These are phyloP conservation scores for Syncephalastrum racemosum DNA, from an alignment of 371 early-diverging fungal species.

Conservation along the genomic window DNA sequence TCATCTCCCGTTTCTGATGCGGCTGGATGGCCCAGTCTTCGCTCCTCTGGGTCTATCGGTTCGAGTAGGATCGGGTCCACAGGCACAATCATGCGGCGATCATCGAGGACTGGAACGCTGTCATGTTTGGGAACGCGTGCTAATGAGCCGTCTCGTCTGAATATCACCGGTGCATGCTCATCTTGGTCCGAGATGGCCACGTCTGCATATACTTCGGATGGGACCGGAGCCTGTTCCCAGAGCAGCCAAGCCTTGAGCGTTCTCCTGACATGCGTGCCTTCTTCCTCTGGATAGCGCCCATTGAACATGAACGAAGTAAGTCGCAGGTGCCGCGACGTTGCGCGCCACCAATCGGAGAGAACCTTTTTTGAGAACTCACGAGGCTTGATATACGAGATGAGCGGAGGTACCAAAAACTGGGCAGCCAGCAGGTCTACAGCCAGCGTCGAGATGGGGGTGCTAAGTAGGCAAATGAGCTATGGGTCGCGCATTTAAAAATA, in stretches of 20 bases:
- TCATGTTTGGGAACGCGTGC: conserved; percentile 74
- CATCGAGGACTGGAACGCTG: conserved; percentile 66
- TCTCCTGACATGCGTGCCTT: conserved; percentile 49
- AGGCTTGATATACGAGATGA: conserved; percentile 58
- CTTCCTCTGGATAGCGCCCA: conserved; percentile 65
- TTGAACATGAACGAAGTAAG: conserved; percentile 87
- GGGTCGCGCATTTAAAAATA: background rate
- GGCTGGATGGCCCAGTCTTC: conserved; percentile 55
- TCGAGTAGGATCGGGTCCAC: conserved; percentile 62
- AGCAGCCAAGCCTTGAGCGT: conserved; percentile 51
- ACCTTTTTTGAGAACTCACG: conserved; percentile 47
- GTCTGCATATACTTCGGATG: conserved; percentile 26
- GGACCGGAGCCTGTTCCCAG: conserved; percentile 26
- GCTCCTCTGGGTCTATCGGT: conserved; percentile 62
- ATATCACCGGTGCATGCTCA: conserved; percentile 49
- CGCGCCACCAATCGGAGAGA: conserved; percentile 69
- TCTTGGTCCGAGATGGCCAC: conserved; percentile 26
- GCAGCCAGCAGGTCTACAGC: conserved; percentile 75
- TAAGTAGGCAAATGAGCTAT: conserved; percentile 2
- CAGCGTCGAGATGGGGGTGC: conserved; percentile 30
- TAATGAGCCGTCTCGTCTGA: conserved; percentile 61
- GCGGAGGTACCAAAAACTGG: conserved; percentile 73
- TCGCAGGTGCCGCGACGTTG: conserved; percentile 63
- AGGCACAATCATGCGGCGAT: conserved; percentile 72
- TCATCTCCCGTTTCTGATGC: conserved; percentile 50